Evolutionary conservation across 2,329 filamentous ascomycete species (phyloP).

Genomic region (Aspergillus piperis): DNA sequence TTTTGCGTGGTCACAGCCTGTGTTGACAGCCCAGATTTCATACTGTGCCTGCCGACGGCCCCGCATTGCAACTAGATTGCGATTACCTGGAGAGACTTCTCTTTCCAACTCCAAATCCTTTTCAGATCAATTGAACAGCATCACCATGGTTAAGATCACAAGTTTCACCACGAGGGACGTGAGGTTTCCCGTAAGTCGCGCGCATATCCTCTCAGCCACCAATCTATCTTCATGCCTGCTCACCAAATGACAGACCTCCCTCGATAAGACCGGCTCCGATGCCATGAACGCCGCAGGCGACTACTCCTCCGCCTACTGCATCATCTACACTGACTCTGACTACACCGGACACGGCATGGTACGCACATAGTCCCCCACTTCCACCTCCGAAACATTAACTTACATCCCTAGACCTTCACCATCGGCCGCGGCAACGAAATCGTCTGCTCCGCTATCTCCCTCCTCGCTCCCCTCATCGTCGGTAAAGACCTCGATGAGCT

Average conservation of each 20-base stretch:
- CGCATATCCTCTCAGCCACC: background rate
- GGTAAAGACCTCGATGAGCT: slow-evolving; percentile 75
- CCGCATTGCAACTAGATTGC: slow-evolving; percentile 2
- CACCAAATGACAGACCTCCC: slow-evolving; percentile 64
- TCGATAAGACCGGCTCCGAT: slow-evolving; percentile 95
- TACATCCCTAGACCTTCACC: slow-evolving; percentile 44
- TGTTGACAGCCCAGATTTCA: background rate
- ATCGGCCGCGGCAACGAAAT: slow-evolving; percentile 80
- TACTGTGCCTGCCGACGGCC: background rate
- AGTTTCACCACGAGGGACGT: slow-evolving; percentile 72
- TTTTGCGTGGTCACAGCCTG: background rate
- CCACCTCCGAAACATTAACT: slow-evolving; percentile 1
- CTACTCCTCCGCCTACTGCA: slow-evolving; percentile 93
- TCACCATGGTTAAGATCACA: slow-evolving; percentile 65
- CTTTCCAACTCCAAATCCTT: background rate
- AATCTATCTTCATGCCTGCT: slow-evolving; percentile 4
- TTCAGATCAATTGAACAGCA: background rate
- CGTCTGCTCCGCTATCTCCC: slow-evolving; percentile 79
- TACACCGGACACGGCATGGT: slow-evolving; percentile 47
- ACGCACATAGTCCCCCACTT: slow-evolving; percentile 11
- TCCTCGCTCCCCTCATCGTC: slow-evolving; percentile 74
- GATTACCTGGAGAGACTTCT: slow-evolving; percentile 1
- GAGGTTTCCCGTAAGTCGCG: slow-evolving; percentile 62
- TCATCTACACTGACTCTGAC: slow-evolving; percentile 74
- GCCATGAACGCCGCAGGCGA: slow-evolving; percentile 94